A percentile compares a stretch with the other conserved stretches of the same genome.
These are phyloP conservation scores for Colletotrichum sojae DNA, from an alignment of 2,329 filamentous ascomycete species.

Conservation along the genomic window DNA sequence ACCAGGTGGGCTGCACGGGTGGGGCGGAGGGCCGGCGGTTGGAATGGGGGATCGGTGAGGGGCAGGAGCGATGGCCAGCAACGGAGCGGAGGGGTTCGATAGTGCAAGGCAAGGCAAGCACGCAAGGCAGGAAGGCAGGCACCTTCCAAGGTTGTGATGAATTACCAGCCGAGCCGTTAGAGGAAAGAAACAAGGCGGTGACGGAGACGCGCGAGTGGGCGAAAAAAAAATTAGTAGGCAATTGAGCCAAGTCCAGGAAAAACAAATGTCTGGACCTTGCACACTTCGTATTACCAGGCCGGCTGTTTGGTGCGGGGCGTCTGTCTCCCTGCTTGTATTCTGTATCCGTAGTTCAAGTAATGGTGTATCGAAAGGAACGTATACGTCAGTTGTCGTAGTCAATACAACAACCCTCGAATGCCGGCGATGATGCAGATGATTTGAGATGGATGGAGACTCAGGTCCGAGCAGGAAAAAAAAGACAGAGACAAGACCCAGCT, in stretches of 20 bases:
- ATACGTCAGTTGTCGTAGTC: constrained; percentile 32
- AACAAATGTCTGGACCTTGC: constrained; percentile 10
- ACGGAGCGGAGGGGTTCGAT: constrained; percentile 11
- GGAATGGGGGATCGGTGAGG: not conserved
- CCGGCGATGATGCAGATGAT: constrained; percentile 32
- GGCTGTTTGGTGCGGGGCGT: constrained; percentile 23
- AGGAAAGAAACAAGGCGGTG: not conserved
- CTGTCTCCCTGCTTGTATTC: constrained; percentile 5
- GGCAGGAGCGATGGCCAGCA: constrained; percentile 17
- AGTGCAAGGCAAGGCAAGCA: not conserved
- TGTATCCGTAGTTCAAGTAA: constrained; percentile 1
- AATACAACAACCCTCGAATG: constrained; percentile 37
- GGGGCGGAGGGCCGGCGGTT: constrained; percentile 11
- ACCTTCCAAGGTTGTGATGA: not conserved
- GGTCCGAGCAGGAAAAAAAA: constrained; percentile 9
- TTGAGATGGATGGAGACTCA: constrained; percentile 22
- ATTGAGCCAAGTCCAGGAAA: constrained; percentile 14
- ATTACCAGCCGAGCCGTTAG: not conserved
- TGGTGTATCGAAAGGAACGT: not conserved
- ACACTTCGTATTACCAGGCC: constrained; percentile 31
- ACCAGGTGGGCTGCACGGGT: constrained; percentile 4
- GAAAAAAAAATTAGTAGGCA: constrained; percentile 8
- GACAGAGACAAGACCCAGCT: constrained; percentile 16
- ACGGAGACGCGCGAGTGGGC: not conserved
- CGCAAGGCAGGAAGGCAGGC: not conserved